phyloP scores from a whole-genome alignment of 495 filamentous ascomycete species.

The Elaphomyces granulatus region DNA sequence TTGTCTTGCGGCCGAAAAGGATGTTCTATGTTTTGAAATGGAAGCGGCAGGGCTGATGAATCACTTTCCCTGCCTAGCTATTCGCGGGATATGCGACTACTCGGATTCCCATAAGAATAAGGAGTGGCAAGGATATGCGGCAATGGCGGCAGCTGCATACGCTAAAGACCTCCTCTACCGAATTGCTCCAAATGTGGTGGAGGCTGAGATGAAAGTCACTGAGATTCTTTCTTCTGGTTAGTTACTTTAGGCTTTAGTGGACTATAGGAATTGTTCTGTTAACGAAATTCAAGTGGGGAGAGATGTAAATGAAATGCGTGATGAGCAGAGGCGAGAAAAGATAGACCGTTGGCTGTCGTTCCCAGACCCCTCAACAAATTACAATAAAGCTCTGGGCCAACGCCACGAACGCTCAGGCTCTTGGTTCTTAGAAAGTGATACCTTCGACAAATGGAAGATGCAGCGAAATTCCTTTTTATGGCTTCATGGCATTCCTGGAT shows the following conservation, averaged over 20 bases:
- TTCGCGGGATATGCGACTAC: conserved; percentile 20
- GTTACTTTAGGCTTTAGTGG: too few relatives aligned
- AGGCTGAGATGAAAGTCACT: too few relatives aligned
- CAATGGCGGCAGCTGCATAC: conserved; percentile 16
- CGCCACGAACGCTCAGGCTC: background rate
- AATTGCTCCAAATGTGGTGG: background rate
- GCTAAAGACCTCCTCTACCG: conserved; percentile 8
- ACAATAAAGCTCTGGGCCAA: background rate
- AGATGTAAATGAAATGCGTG: too few relatives aligned
- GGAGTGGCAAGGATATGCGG: conserved; percentile 19
- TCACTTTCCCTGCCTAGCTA: conserved; percentile 13
- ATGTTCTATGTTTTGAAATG: conserved; percentile 27
- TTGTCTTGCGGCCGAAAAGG: conserved; percentile 15
- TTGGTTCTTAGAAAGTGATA: conserved; percentile 5
- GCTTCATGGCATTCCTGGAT: conserved; percentile 21
- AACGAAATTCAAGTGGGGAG: too few relatives aligned
- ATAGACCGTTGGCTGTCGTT: background rate
- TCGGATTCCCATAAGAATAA: conserved; percentile 20
- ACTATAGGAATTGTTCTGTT: too few relatives aligned
- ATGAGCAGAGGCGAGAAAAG: too few relatives aligned
- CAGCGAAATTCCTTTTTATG: conserved; percentile 11
- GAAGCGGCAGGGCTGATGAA: conserved; percentile 11
- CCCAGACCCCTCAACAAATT: background rate
- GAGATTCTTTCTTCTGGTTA: too few relatives aligned
- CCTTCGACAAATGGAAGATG: conserved; percentile 6